Percentiles rank a stretch among this genome's conserved stretches.
Conservation (phyloP, 257 asterid species). For the Ophiorrhiza pumila region DNA sequence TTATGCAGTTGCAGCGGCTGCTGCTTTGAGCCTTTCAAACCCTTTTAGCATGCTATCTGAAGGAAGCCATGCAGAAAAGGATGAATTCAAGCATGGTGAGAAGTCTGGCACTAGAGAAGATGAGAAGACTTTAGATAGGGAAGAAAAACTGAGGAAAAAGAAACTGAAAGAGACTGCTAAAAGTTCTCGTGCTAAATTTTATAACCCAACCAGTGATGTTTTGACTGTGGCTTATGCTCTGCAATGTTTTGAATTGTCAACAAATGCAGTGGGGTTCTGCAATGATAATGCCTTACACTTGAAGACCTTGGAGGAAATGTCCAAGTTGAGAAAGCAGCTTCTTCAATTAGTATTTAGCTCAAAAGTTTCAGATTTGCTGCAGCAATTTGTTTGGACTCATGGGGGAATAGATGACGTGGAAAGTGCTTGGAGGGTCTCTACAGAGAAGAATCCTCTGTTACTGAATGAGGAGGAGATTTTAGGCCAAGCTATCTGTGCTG, state of each 20-base stretch:
- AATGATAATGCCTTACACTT: slow-evolving; percentile 52
- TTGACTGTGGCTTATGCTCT: slow-evolving; percentile 69
- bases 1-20: slow-evolving; percentile 81
- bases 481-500: slow-evolving; percentile 84
- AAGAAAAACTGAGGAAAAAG: slow-evolving; percentile 58
- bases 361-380: slow-evolving; percentile 33
- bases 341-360: slow-evolving; percentile 63
- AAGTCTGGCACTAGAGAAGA: slow-evolving; percentile 27
- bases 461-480: slow-evolving; percentile 71
- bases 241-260: slow-evolving; percentile 71
- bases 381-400: slow-evolving; percentile 64
- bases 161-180: slow-evolving; percentile 58
- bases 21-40: slow-evolving; percentile 80
- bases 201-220: slow-evolving; percentile 71
- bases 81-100: slow-evolving; percentile 26
- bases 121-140: slow-evolving; percentile 31
- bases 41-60: slow-evolving; percentile 56
- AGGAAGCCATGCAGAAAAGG: slow-evolving; percentile 35
- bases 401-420: slow-evolving; percentile 66
- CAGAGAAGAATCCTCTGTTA: slow-evolving; percentile 57
- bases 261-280: slow-evolving; percentile 47
- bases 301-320: slow-evolving; percentile 97
- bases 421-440: slow-evolving; percentile 55
- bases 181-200: slow-evolving; percentile 59
- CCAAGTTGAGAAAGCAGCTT: slow-evolving; percentile 86